These are phyloP conservation scores for Diplodia mutila DNA, from an alignment of 2,329 filamentous ascomycete species.

Conservation along the genomic window DNA sequence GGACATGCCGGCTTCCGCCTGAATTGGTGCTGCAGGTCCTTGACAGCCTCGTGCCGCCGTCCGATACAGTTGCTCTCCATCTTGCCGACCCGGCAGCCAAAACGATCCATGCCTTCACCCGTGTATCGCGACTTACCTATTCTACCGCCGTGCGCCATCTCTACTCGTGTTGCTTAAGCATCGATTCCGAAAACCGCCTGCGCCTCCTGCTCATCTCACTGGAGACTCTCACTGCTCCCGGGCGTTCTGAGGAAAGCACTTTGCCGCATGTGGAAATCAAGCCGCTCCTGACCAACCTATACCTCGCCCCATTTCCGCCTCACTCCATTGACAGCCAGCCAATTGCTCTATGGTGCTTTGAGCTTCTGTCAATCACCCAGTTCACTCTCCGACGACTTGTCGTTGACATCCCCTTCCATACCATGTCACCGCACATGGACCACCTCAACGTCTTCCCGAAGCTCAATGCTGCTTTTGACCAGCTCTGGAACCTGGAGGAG, in stretches of 20 bases:
- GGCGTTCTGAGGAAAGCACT: slow-evolving; percentile 21
- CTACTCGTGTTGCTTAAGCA: slow-evolving; percentile 51
- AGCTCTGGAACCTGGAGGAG: slow-evolving; percentile 52
- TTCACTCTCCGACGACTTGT: slow-evolving; percentile 51
- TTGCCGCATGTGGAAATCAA: slow-evolving; percentile 16
- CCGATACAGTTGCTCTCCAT: slow-evolving; percentile 35
- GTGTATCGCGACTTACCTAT: slow-evolving; percentile 50
- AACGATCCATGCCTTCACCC: slow-evolving; percentile 51
- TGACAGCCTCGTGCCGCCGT: slow-evolving; percentile 31
- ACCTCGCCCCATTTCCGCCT: slow-evolving; percentile 33
- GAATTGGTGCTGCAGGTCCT: slow-evolving; percentile 38
- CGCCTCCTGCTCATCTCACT: slow-evolving; percentile 32
- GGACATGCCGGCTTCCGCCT: slow-evolving; percentile 29
- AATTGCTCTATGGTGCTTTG: slow-evolving; percentile 47
- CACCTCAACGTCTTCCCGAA: slow-evolving; percentile 43
- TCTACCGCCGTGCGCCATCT: slow-evolving; percentile 48
- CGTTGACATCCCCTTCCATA: slow-evolving; percentile 54
- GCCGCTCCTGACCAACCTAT: slow-evolving; percentile 44
- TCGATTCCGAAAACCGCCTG: slow-evolving; percentile 45
- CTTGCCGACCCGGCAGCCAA: slow-evolving; percentile 48
- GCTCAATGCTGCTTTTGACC: slow-evolving; percentile 52
- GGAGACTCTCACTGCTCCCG: slow-evolving; percentile 29
- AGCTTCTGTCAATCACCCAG: slow-evolving; percentile 49
- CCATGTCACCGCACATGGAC: slow-evolving; percentile 49
- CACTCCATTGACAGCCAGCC: slow-evolving; percentile 49